Percentiles rank a stretch among this genome's conserved stretches.
Conservation (phyloP, 2,329 filamentous ascomycete genomes). For the Pseudocercospora macadamiae region DNA sequence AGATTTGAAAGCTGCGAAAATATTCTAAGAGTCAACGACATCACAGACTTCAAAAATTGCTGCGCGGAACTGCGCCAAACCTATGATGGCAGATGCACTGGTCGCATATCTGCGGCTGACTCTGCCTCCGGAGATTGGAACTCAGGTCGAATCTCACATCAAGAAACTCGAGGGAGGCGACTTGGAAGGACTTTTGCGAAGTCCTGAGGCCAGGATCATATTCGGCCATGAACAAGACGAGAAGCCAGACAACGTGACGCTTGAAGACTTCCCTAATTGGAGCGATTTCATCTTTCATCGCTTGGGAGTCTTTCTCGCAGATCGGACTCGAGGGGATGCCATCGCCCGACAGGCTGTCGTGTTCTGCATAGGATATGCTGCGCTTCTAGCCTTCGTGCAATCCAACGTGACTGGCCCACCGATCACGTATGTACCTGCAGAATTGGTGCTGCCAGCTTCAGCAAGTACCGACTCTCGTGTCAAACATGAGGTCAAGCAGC, state of each 20-base stretch:
- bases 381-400: slow-evolving; percentile 79
- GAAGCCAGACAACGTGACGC: slow-evolving; percentile 35
- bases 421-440: slow-evolving; percentile 60
- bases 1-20: neutral
- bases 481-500: slow-evolving; percentile 36
- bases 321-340: slow-evolving; percentile 43
- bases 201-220: slow-evolving; percentile 44
- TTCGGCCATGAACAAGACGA: slow-evolving; percentile 45
- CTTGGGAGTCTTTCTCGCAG: slow-evolving; percentile 42
- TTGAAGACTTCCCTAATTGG: slow-evolving; percentile 45
- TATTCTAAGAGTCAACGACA: slow-evolving; percentile 1
- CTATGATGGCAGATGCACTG: slow-evolving; percentile 47
- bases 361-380: slow-evolving; percentile 65
- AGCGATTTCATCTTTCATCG: slow-evolving; percentile 51
- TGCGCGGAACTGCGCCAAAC: neutral
- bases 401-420: slow-evolving; percentile 86
- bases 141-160: slow-evolving; percentile 42
- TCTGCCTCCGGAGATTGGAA: slow-evolving; percentile 47
- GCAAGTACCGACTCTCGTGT: slow-evolving; percentile 30
- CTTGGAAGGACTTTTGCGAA: slow-evolving; percentile 45
- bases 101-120: slow-evolving; percentile 45
- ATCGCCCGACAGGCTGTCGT: slow-evolving; percentile 41
- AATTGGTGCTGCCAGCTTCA: slow-evolving; percentile 50
- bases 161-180: slow-evolving; percentile 47
- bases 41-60: neutral